phyloP scores from a whole-genome alignment of 148 eudicot genomes.

The Fagopyrum tataricum region DNA sequence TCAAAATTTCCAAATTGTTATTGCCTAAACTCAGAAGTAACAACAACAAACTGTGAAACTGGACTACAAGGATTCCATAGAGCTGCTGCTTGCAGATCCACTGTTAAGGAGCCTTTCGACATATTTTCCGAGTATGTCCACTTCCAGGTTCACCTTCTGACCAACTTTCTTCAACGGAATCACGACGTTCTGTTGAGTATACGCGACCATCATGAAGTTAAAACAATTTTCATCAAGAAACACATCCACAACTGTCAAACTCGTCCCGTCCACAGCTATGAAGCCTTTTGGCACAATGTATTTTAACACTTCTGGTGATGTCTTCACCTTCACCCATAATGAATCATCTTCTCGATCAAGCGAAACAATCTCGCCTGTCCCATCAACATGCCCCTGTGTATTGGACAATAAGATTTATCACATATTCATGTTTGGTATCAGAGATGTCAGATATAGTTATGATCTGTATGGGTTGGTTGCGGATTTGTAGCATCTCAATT shows the following conservation, averaged over 20 bases:
- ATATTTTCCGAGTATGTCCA: slow-evolving; percentile 92
- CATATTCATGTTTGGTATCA: too few relatives aligned
- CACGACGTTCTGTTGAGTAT: slow-evolving; percentile 85
- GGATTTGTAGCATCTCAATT: too few relatives aligned
- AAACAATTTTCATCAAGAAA: slow-evolving; percentile 69
- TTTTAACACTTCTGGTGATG: slow-evolving; percentile 51
- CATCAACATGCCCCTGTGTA: slow-evolving; percentile 81
- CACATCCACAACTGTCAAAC: slow-evolving; percentile 88
- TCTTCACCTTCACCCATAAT: slow-evolving; percentile 84
- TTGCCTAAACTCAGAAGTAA: too few relatives aligned
- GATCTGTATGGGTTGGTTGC: too few relatives aligned
- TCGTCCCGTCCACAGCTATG: slow-evolving; percentile 87
- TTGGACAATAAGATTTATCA: neutral
- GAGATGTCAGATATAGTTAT: too few relatives aligned
- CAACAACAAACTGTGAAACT: too few relatives aligned
- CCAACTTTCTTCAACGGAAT: slow-evolving; percentile 81
- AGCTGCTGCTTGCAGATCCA: slow-evolving; percentile 32
- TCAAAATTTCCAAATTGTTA: too few relatives aligned
- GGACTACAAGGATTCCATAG: too few relatives aligned
- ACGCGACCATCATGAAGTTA: slow-evolving; percentile 82
- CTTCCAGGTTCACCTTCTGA: slow-evolving; percentile 90
- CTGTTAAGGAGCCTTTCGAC: slow-evolving; percentile 65
- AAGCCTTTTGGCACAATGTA: slow-evolving; percentile 91
- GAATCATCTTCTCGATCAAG: slow-evolving; percentile 61
- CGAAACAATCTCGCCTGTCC: slow-evolving; percentile 67